Base-by-base conservation (phyloP, 805 yeast genomes). In the Candida odintsovae region DNA sequence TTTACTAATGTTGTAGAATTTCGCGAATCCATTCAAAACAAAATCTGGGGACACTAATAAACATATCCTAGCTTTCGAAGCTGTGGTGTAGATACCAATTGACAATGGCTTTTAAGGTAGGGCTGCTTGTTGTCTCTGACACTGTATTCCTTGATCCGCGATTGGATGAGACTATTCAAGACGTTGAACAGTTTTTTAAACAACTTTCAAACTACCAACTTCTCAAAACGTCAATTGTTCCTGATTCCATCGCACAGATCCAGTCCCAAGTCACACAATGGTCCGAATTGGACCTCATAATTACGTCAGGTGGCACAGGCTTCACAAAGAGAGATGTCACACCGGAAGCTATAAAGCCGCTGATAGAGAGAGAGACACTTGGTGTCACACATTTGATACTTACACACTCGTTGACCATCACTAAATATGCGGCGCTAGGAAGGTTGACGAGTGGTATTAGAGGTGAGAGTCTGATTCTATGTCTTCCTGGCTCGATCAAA, bases 301-400 rank as follows among this genome's bases (percentile, higher is more conserved):
- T 77, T n/a, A 72, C 79, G 1, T 61, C 73, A 25, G 82, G 82
- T 4, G 81, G 82, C 0, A 77, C 82, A 0, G 82, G 82, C 6
- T 74, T 77, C 55, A 58, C 73, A 2, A 53, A 51, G 4, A 54
- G 64, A 7, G 82, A 77, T 56, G 55, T 63, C 8, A 76, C 82
- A 2, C 81, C 81, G 0, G 82, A 77, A 43, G 78, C 79, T 1
- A 61, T 77, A 7, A 58, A 50, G 43, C 69, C 73, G 5, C 41
- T 77, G 31, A 38, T 77, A 1, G 68, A 71, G 15, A 66, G 60
- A 44, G 67, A 68, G 38, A 78, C 81, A 0, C 75, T 77, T 2
- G 82, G 81, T 1, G 54, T 77, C 10, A 74, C 71, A 6, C 76
- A 72, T 39, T 70, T 69, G 3, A 75, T 77, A 79, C 56, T 76